A percentile compares a stretch with the other conserved stretches of the same genome.
These are phyloP conservation scores for Ceratocystis variospora DNA, from an alignment of 2,329 filamentous ascomycete species.

Conservation along the genomic window DNA sequence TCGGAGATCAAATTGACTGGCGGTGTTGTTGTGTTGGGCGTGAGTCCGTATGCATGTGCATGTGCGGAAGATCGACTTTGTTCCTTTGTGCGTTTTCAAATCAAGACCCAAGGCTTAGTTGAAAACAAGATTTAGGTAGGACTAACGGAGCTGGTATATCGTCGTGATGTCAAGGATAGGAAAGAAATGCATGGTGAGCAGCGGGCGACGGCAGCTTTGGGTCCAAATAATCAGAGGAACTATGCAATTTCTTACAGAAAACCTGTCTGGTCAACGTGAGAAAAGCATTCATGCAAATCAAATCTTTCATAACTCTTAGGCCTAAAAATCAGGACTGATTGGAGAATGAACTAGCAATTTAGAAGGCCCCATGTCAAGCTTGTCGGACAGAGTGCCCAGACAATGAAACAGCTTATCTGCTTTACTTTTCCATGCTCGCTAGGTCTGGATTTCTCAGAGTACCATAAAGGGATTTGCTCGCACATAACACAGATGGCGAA, in stretches of 20 bases:
- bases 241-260: conserved; percentile 3
- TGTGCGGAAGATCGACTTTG: background rate
- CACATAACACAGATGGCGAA: background rate
- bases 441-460: conserved; percentile 2
- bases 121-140: background rate
- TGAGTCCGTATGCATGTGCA: background rate
- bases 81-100: background rate
- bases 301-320: background rate
- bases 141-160: background rate
- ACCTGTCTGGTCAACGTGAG: background rate
- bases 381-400: conserved; percentile 12
- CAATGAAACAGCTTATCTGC: conserved; percentile 8
- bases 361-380: conserved; percentile 13
- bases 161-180: conserved; percentile 1
- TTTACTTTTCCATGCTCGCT: conserved; percentile 1
- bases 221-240: conserved; percentile 1
- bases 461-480: conserved; percentile 1
- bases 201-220: background rate
- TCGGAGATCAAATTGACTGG: background rate
- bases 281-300: conserved; percentile 6
- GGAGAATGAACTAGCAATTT: conserved; percentile 4
- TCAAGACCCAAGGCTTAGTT: background rate
- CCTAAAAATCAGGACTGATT: conserved; percentile 3
- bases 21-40: background rate
- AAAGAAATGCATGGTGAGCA: background rate